Evolutionary conservation across 2,329 filamentous ascomycete genomes (phyloP), one percentile per base, ranked within the genome.

Genomic region (Teratosphaeria nubilosa): DNA sequence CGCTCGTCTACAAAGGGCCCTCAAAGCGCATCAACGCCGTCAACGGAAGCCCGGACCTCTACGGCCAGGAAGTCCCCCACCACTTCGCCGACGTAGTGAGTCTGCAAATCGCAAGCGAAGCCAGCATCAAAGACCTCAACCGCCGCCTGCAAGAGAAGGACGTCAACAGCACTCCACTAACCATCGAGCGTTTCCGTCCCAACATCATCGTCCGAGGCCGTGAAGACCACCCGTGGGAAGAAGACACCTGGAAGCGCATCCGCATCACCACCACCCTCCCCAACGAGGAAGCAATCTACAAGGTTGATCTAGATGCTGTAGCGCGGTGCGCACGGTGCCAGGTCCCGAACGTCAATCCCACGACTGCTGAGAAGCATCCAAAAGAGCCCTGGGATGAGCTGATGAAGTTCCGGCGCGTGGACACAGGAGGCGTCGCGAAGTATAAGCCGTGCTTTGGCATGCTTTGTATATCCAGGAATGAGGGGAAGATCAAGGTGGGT

Each of bases 391-490:
- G 83, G 83, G 77, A 84, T 64, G 79, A 78, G 60, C 69, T 86
- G 56, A 81, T 84, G 76, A 80, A 79, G 65, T 86, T 83, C 69
- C 73, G 83, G 9, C 70, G 82, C 30, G 75, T 86, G 5, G 83
- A 86, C 66, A 73, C 79, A 64, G 83, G 83, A 0, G 82, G 82
- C 0, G 77, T 82, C 27, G 71, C 71, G n/a, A 85, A 77, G 70
- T 86, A 75, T 62, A 86, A 86, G 72, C 84, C 84, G 48, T 85
- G 83, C 63, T 86, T 86, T 74, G 84, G 84, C 1, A 86, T 86
- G 84, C 68, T 86, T 65, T 80, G 82, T 67, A 80, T 81, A 56
- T 83, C 84, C 16, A 75, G 78, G 60, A 75, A 73, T 51, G 80
- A 84, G 61, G 82, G 81, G 0, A 68, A 73, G 53, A 66, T 86